Evolutionary conservation across 768 basidiomycete species (phyloP), one percentile per base, ranked within the genome.

Genomic region (Russula ochroleuca): DNA sequence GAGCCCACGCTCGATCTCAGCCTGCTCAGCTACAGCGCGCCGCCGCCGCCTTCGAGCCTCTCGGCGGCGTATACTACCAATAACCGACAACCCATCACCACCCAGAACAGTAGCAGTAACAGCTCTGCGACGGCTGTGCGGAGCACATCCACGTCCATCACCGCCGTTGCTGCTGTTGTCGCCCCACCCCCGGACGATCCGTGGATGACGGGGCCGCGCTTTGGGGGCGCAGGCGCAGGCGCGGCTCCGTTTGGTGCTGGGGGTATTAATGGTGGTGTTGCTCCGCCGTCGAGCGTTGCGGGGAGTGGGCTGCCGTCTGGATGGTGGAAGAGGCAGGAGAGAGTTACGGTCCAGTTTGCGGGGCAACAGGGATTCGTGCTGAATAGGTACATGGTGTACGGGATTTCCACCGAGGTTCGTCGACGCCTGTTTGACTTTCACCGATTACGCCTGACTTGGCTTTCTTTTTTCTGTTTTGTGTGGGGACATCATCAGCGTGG

Each of bases 341-440:
- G 72, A 2, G 84, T 90, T 21, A 78, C 80, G 57, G 84, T 97
- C 45, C 82, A 80, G 50, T 80, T 94, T 53, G 77, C 90, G 49
- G 94, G 94, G 35, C 92, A 91, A 69, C 93, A 95, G 73, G 94
- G 94, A 2, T 95, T 95, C 76, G 88, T 96, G 68, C 75, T 96
- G 69, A 93, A 90, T 69, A 83, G 95, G 59, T 89, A 91, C 71
- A 89, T 84, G 61, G 86, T 93, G 4, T 98, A 96, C 72, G 86
- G 90, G 70, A 79, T 98, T 33, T 75, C 81, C 13, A 85, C 90
- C 5, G 64, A 69, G 55, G 51, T 69, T 57, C 62, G 55, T 57
- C 37, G 13, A 21, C 11, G 14, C 11, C 6, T 21, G 5, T 14
- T 14, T 17, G 67, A 19, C 70, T 57, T 55, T 47, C 21, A n/a